Conservation (phyloP, 768 basidiomycete genomes). For the Trametes villosa region DNA sequence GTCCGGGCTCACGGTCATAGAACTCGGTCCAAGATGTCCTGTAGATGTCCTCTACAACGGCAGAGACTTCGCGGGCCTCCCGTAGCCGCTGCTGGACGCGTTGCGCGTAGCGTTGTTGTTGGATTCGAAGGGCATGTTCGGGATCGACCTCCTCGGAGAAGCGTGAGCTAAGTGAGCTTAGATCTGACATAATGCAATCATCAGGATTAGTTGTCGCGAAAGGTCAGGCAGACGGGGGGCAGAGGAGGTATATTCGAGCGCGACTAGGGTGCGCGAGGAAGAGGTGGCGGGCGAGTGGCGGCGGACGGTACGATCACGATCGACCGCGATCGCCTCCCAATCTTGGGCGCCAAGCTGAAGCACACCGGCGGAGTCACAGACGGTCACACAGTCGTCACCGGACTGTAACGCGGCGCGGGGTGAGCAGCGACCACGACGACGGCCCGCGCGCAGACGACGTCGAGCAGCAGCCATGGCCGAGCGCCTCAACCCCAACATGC, state of each 20-base stretch:
- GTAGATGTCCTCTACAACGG: constrained; percentile 34
- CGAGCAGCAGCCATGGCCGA: constrained; percentile 38
- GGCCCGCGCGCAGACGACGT: neutral
- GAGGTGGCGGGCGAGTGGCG: neutral
- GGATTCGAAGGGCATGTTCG: constrained; percentile 2
- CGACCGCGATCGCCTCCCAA: neutral
- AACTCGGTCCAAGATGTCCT: constrained; percentile 48
- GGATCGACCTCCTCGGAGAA: neutral
- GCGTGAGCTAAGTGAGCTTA: too few relatives aligned
- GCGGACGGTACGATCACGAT: neutral
- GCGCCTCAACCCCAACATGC: constrained; percentile 53
- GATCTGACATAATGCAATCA: too few relatives aligned
- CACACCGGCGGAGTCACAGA: neutral
- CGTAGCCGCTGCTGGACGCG: neutral
- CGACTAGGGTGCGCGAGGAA: neutral
- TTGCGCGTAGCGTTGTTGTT: constrained; percentile 2
- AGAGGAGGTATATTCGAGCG: neutral
- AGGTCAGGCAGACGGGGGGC: too few relatives aligned
- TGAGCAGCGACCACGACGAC: constrained; percentile 16
- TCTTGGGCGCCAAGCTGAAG: neutral
- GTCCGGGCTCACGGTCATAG: constrained; percentile 47
- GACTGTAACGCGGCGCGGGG: constrained; percentile 7
- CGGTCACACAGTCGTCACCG: constrained; percentile 17
- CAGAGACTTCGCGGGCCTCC: neutral
- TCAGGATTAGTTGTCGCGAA: too few relatives aligned